phyloP scores from a whole-genome alignment of 2,329 filamentous ascomycete species.

The Xylariaceae sp. region DNA sequence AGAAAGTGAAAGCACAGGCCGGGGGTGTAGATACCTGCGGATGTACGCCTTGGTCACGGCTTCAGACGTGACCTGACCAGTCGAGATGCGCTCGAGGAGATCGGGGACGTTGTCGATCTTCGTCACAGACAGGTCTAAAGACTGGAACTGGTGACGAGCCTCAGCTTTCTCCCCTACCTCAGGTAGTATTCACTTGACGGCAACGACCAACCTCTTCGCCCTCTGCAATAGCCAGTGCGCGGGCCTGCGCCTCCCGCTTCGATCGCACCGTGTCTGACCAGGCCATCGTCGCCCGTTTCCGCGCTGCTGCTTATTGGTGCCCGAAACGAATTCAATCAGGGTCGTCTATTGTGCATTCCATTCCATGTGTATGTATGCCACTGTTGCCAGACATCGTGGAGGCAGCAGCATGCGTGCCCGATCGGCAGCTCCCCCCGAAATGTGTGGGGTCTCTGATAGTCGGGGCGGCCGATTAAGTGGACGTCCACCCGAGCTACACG shows the following conservation, averaged over 20 bases:
- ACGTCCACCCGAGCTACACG: too few relatives aligned
- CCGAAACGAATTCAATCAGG: not conserved
- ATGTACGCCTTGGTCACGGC: conserved; percentile 14
- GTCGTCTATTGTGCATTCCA: not conserved
- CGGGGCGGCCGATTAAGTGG: too few relatives aligned
- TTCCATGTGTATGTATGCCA: too few relatives aligned
- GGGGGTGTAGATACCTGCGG: conserved; percentile 6
- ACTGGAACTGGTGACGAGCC: not conserved
- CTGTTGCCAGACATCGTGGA: too few relatives aligned
- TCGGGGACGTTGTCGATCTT: not conserved
- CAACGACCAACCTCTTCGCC: conserved; percentile 2
- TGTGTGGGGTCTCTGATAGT: too few relatives aligned
- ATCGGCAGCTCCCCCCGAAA: too few relatives aligned
- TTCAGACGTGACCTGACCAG: conserved; percentile 12
- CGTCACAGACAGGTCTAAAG: not conserved
- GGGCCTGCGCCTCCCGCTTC: conserved; percentile 10
- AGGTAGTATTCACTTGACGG: too few relatives aligned
- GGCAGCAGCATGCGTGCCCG: too few relatives aligned
- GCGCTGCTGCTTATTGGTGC: not conserved
- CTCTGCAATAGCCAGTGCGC: conserved; percentile 5
- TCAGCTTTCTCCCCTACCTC: too few relatives aligned
- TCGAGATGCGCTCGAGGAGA: conserved; percentile 7
- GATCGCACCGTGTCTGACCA: conserved; percentile 11
- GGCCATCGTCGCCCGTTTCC: not conserved
- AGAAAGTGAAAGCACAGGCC: too few relatives aligned